Conservation (phyloP, 208 protist genomes). For the Leishmania braziliensis region DNA sequence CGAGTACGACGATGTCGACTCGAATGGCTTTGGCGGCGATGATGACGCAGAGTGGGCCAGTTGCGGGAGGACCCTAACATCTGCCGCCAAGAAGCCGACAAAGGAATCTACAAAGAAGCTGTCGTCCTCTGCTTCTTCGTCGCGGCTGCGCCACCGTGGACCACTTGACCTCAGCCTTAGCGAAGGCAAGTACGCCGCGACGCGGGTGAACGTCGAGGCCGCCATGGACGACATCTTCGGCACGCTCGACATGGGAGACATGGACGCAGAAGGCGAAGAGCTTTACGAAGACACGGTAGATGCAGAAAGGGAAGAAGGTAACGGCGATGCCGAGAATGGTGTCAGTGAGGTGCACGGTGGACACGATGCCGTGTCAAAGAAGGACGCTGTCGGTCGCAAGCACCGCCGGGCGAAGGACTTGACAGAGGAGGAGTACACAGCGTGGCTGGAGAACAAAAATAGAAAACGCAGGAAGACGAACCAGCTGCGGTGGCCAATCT, state of each 20-base stretch:
- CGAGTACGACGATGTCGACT: constrained; percentile 29
- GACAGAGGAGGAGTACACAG: constrained; percentile 77
- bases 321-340: constrained; percentile 1
- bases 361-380: background rate
- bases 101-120: background rate
- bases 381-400: constrained; percentile 6
- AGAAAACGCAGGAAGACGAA: constrained; percentile 15
- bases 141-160: constrained; percentile 69
- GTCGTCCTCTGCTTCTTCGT: constrained; percentile 14
- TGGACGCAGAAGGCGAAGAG: constrained; percentile 68
- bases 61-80: background rate
- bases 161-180: constrained; percentile 68
- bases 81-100: constrained; percentile 8
- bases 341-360: constrained; percentile 25
- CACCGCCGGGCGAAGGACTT: constrained; percentile 47
- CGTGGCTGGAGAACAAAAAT: constrained; percentile 59
- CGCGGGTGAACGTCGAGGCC: constrained; percentile 56
- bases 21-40: background rate
- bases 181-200: constrained; percentile 67
- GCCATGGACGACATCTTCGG: constrained; percentile 81
- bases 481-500: constrained; percentile 13
- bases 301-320: constrained; percentile 3
- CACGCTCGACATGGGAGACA: constrained; percentile 72
- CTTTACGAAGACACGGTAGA: constrained; percentile 17
- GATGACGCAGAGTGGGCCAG: background rate